phyloP scores from a whole-genome alignment of 192 early-diverging fungal species.

The Linnemannia schmuckeri region DNA sequence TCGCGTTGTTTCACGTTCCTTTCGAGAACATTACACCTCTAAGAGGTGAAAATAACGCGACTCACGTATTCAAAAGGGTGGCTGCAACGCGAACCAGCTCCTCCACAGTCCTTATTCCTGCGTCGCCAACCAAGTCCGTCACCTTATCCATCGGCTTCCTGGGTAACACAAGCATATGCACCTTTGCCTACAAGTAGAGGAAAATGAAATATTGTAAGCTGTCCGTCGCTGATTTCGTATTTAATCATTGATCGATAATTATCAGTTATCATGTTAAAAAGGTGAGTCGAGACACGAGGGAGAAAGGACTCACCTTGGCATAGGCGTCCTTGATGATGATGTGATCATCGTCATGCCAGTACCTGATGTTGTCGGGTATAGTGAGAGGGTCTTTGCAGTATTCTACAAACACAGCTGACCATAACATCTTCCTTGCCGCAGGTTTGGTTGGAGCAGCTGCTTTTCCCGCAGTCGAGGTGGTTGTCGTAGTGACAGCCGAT shows the following conservation, averaged over 20 bases:
- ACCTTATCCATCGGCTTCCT: constrained; percentile 57
- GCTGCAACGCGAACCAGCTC: constrained; percentile 41
- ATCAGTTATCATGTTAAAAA: not conserved
- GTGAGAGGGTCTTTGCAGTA: constrained; percentile 61
- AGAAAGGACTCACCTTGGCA: constrained; percentile 57
- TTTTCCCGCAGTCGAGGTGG: no score
- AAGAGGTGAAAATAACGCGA: not conserved
- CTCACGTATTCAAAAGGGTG: constrained; percentile 45
- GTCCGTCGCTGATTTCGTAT: not conserved
- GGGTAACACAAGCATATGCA: constrained; percentile 69
- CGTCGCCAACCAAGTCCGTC: constrained; percentile 26
- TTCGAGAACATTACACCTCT: not conserved
- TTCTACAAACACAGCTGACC: constrained; percentile 14
- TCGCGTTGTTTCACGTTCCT: not conserved
- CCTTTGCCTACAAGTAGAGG: constrained; percentile 15
- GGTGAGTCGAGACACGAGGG: no score
- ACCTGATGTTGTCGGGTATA: constrained; percentile 48
- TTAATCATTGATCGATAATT: not conserved
- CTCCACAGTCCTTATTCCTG: constrained; percentile 52
- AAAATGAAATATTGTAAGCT: not conserved
- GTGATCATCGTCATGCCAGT: constrained; percentile 56
- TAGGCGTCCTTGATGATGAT: constrained; percentile 69
- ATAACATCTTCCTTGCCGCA: not conserved
- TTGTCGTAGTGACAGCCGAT: no score
- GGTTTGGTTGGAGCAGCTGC: not conserved